These are phyloP conservation scores for Emericellopsis atlantica DNA, from an alignment of 2,329 filamentous ascomycete genomes.

Conservation along the genomic window DNA sequence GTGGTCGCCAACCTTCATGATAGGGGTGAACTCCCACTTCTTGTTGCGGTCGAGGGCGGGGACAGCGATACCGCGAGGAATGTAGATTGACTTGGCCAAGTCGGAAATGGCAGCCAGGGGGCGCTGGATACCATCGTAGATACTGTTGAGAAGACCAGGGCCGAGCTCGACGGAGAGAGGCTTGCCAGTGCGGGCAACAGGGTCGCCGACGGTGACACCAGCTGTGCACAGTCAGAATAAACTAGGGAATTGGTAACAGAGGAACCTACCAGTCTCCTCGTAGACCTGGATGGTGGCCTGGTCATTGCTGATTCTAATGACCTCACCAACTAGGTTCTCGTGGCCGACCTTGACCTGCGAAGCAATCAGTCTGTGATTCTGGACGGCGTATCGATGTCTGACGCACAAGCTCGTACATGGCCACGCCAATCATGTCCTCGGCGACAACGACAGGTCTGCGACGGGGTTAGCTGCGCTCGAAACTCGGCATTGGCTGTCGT, in stretches of 20 bases:
- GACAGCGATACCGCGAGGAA: constrained; percentile 82
- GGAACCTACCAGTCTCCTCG: constrained; percentile 81
- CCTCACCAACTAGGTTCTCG: constrained; percentile 86
- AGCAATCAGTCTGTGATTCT: neutral
- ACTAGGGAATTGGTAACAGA: constrained; percentile 3
- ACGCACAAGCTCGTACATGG: constrained; percentile 96
- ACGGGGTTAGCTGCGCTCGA: constrained; percentile 7
- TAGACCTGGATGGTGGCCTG: constrained; percentile 98
- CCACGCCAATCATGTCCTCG: constrained; percentile 97
- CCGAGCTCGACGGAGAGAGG: constrained; percentile 95
- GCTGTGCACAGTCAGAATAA: constrained; percentile 36
- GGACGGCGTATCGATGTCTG: neutral
- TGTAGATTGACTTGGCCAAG: constrained; percentile 81
- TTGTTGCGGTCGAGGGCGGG: constrained; percentile 80
- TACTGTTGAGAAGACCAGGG: constrained; percentile 94
- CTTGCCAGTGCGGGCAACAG: constrained; percentile 82
- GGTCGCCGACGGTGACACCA: constrained; percentile 91
- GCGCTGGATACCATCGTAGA: constrained; percentile 98
- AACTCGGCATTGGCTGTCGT: constrained; percentile 2
- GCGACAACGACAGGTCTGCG: constrained; percentile 81
- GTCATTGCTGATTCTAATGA: constrained; percentile 93
- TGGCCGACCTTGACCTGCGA: constrained; percentile 77
- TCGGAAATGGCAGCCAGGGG: constrained; percentile 77
- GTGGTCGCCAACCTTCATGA: constrained; percentile 90
- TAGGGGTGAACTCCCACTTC: constrained; percentile 94